These are phyloP conservation scores for Reticulascus tulasneorum DNA, from an alignment of 2,329 filamentous ascomycete species.

Conservation along the genomic window DNA sequence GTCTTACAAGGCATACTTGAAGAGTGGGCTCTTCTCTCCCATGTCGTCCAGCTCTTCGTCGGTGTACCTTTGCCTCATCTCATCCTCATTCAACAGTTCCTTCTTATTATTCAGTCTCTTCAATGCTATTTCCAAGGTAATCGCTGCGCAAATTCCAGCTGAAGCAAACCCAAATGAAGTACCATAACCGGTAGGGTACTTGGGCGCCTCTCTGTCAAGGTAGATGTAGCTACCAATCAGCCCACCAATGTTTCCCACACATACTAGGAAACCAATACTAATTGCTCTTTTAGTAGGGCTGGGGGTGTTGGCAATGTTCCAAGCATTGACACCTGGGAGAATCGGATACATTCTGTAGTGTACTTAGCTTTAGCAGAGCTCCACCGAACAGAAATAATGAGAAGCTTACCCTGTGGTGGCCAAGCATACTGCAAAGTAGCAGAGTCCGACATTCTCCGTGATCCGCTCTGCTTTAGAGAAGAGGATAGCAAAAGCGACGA, in stretches of 20 bases:
- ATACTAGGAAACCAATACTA: constrained; percentile 35
- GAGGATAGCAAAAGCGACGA: constrained; percentile 31
- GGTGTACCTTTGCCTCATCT: constrained; percentile 21
- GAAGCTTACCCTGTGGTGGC: constrained; percentile 26
- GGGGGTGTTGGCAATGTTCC: constrained; percentile 35
- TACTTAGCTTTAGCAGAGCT: constrained; percentile 3
- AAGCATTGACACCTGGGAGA: constrained; percentile 34
- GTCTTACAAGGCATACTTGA: constrained; percentile 23
- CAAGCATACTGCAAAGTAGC: constrained; percentile 40
- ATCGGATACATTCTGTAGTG: constrained; percentile 35
- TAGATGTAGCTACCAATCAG: constrained; percentile 19
- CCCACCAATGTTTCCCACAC: constrained; percentile 33
- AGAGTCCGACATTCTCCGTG: constrained; percentile 32
- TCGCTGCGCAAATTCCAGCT: constrained; percentile 11
- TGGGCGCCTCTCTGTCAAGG: constrained; percentile 12
- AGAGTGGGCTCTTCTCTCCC: constrained; percentile 27
- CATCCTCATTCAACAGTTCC: constrained; percentile 18
- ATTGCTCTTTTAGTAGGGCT: constrained; percentile 35
- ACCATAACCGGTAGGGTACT: constrained; percentile 12
- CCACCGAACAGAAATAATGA: not conserved
- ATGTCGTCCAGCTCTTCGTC: constrained; percentile 24
- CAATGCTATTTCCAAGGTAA: constrained; percentile 8
- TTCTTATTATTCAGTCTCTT: constrained; percentile 19
- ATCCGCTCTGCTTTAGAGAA: constrained; percentile 32
- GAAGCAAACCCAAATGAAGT: constrained; percentile 10